Evolutionary conservation across 2,329 filamentous ascomycete genomes (phyloP).

Genomic region (Zymoseptoria ardabiliae): DNA sequence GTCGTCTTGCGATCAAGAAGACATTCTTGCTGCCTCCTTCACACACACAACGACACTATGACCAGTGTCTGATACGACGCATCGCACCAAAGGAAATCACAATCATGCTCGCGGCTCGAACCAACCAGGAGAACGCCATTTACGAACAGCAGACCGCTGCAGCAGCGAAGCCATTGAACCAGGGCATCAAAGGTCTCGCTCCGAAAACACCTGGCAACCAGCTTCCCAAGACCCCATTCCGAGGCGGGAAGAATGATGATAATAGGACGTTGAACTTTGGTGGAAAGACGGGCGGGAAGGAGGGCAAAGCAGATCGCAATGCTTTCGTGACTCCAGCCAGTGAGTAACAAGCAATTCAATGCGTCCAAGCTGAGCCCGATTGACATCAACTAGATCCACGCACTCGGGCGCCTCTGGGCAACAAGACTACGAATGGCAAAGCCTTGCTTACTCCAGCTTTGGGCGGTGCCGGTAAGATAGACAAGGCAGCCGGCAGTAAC

Average conservation of each 20-base stretch:
- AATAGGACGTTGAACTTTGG: conserved; percentile 61
- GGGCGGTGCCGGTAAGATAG: conserved; percentile 47
- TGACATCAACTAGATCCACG: conserved; percentile 46
- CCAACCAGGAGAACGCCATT: conserved; percentile 83
- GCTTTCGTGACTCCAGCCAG: conserved; percentile 74
- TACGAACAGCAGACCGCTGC: conserved; percentile 65
- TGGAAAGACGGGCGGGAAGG: conserved; percentile 51
- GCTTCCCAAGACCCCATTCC: conserved; percentile 63
- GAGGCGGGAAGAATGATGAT: conserved; percentile 58
- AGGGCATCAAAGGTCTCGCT: conserved; percentile 52
- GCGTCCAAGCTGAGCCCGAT: conserved; percentile 2
- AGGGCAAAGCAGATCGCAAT: conserved; percentile 53
- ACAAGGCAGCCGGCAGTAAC: conserved; percentile 13
- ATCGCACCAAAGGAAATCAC: conserved; percentile 25
- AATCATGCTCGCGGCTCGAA: conserved; percentile 63
- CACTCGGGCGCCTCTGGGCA: conserved; percentile 73
- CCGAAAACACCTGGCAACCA: conserved; percentile 74
- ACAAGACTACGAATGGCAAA: conserved; percentile 96
- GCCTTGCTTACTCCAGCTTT: conserved; percentile 54
- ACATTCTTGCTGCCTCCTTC: neutral
- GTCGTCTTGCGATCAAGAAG: neutral
- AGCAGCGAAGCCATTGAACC: conserved; percentile 64
- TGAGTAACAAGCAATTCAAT: conserved; percentile 34
- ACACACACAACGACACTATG: neutral
- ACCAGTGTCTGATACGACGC: conserved; percentile 13